Conservation (phyloP, 2,329 filamentous ascomycete species). For the Aspergillus sclerotialis region DNA sequence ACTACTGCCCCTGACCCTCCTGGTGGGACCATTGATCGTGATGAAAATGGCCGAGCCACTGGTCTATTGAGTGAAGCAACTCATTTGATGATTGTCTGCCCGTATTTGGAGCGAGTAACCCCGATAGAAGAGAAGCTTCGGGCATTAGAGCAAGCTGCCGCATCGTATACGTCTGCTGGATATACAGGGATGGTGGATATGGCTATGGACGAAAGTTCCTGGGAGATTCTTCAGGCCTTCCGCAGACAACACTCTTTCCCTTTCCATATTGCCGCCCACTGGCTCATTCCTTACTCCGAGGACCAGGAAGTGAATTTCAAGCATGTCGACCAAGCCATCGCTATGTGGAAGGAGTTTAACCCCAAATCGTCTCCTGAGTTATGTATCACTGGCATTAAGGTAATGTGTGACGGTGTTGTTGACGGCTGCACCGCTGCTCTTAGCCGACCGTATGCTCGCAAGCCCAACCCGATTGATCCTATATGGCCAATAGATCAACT, state of each 20-base stretch:
- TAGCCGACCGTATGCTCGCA: slow-evolving; percentile 39
- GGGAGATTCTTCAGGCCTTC: slow-evolving; percentile 38
- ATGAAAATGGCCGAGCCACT: slow-evolving; percentile 36
- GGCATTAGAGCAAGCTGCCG: slow-evolving; percentile 35
- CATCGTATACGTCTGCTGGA: slow-evolving; percentile 38
- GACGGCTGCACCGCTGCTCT: slow-evolving; percentile 47
- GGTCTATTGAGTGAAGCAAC: slow-evolving; percentile 43
- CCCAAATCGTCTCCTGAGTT: slow-evolving; percentile 33
- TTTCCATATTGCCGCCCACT: slow-evolving; percentile 42
- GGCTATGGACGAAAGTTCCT: slow-evolving; percentile 46
- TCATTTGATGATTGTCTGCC: slow-evolving; percentile 41
- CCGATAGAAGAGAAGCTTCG: slow-evolving; percentile 37
- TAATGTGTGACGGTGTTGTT: slow-evolving; percentile 46
- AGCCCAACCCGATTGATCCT: slow-evolving; percentile 34
- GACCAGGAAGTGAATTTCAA: slow-evolving; percentile 32
- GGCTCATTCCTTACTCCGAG: slow-evolving; percentile 40
- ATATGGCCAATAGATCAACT: slow-evolving; percentile 42
- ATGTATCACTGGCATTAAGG: slow-evolving; percentile 42
- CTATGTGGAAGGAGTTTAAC: slow-evolving; percentile 34
- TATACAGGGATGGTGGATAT: slow-evolving; percentile 46
- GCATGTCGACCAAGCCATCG: slow-evolving; percentile 41
- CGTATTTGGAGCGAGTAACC: slow-evolving; percentile 37
- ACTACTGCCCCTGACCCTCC: slow-evolving; percentile 35
- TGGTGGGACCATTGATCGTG: slow-evolving; percentile 42
- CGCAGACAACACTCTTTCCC: slow-evolving; percentile 30